Conservation (phyloP, 768 basidiomycete species). For the Mycena crocata region DNA sequence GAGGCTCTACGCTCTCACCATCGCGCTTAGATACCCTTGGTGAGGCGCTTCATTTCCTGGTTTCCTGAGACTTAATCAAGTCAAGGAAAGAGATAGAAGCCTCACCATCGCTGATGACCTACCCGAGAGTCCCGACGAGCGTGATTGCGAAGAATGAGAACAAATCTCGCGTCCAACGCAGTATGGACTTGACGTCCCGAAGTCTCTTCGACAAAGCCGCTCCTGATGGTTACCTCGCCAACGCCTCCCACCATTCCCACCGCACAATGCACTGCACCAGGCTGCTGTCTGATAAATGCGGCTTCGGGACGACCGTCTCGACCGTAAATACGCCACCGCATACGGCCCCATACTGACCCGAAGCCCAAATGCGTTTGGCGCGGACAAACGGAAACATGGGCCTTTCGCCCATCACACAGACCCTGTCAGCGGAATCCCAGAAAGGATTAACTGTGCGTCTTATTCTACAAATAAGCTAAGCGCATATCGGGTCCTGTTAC, state of each 20-base stretch:
- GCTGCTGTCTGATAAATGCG: background rate
- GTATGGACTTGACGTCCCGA: constrained; percentile 1
- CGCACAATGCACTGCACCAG: no score
- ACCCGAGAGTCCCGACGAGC: background rate
- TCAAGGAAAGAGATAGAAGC: no score
- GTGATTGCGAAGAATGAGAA: background rate
- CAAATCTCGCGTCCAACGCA: background rate
- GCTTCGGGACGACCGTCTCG: background rate
- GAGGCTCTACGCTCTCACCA: no score
- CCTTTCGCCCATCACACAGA: background rate
- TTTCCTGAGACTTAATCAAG: no score
- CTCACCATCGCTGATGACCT: no score
- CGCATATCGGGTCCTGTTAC: background rate
- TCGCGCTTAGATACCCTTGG: no score
- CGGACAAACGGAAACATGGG: background rate
- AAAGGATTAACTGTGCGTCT: constrained; percentile 6
- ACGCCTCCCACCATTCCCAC: constrained; percentile 16
- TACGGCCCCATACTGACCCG: background rate
- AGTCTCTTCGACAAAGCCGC: background rate
- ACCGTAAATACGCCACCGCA: constrained; percentile 23
- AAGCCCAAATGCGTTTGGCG: background rate
- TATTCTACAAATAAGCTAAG: constrained; percentile 5
- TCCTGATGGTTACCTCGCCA: constrained; percentile 18
- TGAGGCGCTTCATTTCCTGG: no score
- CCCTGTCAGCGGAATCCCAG: background rate